A percentile compares a stretch with the other conserved stretches of the same genome.
Conservation (phyloP, 768 basidiomycete genomes). For the Butyriboletus loyo region DNA sequence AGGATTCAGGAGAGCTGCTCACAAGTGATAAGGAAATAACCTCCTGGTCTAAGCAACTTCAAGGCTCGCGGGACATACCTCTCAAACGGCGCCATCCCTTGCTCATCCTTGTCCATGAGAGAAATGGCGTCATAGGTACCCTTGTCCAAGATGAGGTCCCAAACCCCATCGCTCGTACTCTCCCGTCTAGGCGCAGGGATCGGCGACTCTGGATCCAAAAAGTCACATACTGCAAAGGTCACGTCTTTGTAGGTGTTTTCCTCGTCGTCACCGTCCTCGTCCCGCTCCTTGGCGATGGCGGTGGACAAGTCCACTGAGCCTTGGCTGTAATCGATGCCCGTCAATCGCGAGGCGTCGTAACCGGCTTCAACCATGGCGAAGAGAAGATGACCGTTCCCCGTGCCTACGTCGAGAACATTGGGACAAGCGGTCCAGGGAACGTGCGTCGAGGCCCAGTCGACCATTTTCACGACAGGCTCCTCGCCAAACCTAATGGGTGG, state of each 20-base stretch:
- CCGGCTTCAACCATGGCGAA: slow-evolving; percentile 69
- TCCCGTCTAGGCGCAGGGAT: slow-evolving; percentile 13
- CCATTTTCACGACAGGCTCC: slow-evolving; percentile 76
- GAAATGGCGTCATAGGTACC: slow-evolving; percentile 90
- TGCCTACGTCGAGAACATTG: slow-evolving; percentile 72
- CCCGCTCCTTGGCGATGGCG: slow-evolving; percentile 49
- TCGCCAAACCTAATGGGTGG: slow-evolving; percentile 64
- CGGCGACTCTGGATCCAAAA: slow-evolving; percentile 54
- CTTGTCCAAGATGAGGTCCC: slow-evolving; percentile 82
- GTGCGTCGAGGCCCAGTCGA: slow-evolving; percentile 62
- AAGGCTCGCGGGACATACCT: slow-evolving; percentile 59
- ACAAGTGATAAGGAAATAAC: slow-evolving; percentile 80
- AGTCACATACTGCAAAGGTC: slow-evolving; percentile 60
- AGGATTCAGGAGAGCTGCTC: slow-evolving; percentile 22
- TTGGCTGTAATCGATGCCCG: slow-evolving; percentile 75
- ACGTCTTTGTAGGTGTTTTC: slow-evolving; percentile 25
- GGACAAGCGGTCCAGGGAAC: slow-evolving; percentile 46
- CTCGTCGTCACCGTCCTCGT: not conserved
- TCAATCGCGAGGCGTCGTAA: slow-evolving; percentile 49
- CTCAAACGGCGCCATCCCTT: slow-evolving; percentile 51
- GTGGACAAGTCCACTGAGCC: slow-evolving; percentile 65
- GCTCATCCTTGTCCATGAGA: slow-evolving; percentile 55
- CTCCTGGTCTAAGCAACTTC: slow-evolving; percentile 59
- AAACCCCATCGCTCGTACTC: slow-evolving; percentile 28
- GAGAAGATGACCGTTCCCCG: slow-evolving; percentile 75